Base-by-base conservation (phyloP, 2,329 filamentous ascomycete species). In the Phoma sp. region DNA sequence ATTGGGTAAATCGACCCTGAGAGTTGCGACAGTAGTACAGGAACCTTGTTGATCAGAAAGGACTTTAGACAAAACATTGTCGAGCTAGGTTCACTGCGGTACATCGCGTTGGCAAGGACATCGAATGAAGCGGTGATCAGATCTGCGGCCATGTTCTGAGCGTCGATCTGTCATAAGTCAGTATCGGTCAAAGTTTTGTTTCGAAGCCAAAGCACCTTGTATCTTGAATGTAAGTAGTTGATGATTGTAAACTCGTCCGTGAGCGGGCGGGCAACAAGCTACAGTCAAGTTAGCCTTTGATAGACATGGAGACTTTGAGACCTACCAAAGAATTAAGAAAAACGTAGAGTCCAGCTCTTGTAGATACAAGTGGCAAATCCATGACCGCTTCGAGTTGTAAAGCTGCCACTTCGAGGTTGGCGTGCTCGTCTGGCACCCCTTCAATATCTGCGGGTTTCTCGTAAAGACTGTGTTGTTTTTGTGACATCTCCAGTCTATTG, bases 121-220 rank as follows among this genome's bases (percentile, higher is more conserved):
- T 98, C 93, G 68, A 99, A 98, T 0, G 92, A 88, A 1, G 92
- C 91, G 9, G 94, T 84, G 37, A 98, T 89, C 2, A 98, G 81
- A 66, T 97, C 92, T 49, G 92, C 86, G 0, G 90, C 86, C 39
- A 92, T 87, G 12, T 85, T 83, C 73, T 94, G 89, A 37, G 90
- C 83, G 66, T 96, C 90, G 35, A 89, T 89, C 84, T 92, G 4
- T 17, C 2, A 15, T 5, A 9, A 25, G 47, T 81, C 40, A 80
- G 74, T 65, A 19, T 58, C n/a, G 13, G 4, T 13, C 8, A 8
- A 6, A 5, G 7, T 7, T 5, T 19, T 5, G 8, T 24, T 15
- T n/a, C 31, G 61, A 2, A 15, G 2, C 2, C 15, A 1, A n/a
- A 29, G 31, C 78, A 90, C 89, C 76, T 90, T 88, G 70, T 96